These are phyloP conservation scores for Inonotus obliquus DNA, from an alignment of 1,284 basidiomycete species.

Conservation along the genomic window DNA sequence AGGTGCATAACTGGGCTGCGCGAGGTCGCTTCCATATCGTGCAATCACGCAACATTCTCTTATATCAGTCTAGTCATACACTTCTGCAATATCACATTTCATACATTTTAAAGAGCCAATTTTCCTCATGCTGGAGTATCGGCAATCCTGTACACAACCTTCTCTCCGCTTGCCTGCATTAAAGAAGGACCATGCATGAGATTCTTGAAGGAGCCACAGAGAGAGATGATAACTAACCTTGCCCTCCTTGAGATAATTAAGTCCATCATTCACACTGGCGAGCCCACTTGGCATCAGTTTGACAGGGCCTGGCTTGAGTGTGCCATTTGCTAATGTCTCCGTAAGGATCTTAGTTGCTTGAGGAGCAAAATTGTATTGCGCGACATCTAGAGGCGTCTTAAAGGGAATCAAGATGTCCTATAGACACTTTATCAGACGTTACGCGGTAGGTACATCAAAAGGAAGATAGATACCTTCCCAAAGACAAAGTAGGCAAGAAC, in stretches of 20 bases:
- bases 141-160: conserved; percentile 11
- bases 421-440: not conserved
- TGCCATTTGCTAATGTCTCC: conserved; percentile 24
- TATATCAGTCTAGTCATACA: too few species aligned
- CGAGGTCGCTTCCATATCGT: too few species aligned
- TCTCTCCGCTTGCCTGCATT: conserved; percentile 11
- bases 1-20: conserved; percentile 26
- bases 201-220: not conserved
- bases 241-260: conserved; percentile 26
- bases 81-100: too few species aligned
- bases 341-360: conserved; percentile 26
- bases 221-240: conserved; percentile 20
- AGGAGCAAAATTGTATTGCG: conserved; percentile 24
- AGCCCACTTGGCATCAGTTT: conserved; percentile 29
- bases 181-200: not conserved
- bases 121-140: conserved; percentile 5
- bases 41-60: too few species aligned
- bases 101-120: not conserved
- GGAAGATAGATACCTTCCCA: not conserved
- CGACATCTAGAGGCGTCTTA: conserved; percentile 21
- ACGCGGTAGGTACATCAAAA: conserved; percentile 21
- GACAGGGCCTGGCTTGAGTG: conserved; percentile 28
- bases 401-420: conserved; percentile 13
- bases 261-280: conserved; percentile 25
- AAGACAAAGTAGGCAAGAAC: conserved; percentile 25